phyloP scores from a whole-genome alignment of 768 basidiomycete species.

The Agrocybe praecox region DNA sequence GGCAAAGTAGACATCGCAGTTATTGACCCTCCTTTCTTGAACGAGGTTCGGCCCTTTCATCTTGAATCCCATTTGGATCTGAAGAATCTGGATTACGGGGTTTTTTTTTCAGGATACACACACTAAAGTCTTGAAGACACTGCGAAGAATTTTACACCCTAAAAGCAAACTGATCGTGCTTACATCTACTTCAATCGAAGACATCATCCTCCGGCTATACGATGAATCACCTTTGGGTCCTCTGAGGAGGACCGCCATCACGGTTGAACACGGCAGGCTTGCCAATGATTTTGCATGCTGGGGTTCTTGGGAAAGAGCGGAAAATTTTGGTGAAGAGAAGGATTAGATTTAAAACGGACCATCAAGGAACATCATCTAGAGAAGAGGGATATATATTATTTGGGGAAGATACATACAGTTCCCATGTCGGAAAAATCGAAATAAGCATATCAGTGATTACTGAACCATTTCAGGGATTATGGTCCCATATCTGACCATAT shows the following conservation, averaged over 20 bases:
- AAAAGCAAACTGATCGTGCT: constrained; percentile 39
- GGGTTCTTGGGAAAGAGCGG: constrained; percentile 44
- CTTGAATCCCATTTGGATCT: too few species aligned
- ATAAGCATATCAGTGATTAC: too few species aligned
- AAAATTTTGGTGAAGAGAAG: constrained; percentile 27
- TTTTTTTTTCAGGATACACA: constrained; percentile 37
- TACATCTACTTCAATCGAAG: constrained; percentile 42
- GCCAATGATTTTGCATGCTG: constrained; percentile 47
- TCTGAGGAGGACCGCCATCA: constrained; percentile 32
- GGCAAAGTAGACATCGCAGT: constrained; percentile 39
- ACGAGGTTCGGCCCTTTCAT: constrained; percentile 35
- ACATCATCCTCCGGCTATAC: constrained; percentile 35
- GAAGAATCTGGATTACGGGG: too few species aligned
- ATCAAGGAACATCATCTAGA: neutral
- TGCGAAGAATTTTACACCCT: constrained; percentile 42
- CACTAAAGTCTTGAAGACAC: constrained; percentile 34
- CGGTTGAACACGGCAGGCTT: constrained; percentile 37
- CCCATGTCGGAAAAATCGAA: too few species aligned
- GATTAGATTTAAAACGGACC: neutral
- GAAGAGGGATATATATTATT: neutral
- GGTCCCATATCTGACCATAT: too few species aligned
- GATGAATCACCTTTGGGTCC: constrained; percentile 39
- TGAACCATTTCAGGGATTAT: too few species aligned
- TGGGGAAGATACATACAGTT: neutral
- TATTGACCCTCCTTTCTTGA: constrained; percentile 48